These are phyloP conservation scores for Calycina marina DNA, from an alignment of 2,329 filamentous ascomycete genomes.

Conservation along the genomic window DNA sequence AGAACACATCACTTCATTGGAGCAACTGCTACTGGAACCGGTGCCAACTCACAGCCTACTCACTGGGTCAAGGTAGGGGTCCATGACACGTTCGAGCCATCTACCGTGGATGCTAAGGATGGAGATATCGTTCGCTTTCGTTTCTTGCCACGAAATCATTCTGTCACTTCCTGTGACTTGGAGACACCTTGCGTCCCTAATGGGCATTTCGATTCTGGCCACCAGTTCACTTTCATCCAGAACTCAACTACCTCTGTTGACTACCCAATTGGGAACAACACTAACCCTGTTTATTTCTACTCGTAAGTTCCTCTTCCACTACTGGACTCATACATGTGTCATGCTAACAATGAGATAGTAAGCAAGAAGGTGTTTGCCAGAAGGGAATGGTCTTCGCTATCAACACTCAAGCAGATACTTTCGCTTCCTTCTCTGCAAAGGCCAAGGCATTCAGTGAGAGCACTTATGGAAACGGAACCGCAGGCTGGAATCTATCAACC, in stretches of 20 bases:
- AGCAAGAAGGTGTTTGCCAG: conserved; percentile 5
- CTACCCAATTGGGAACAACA: conserved; percentile 5
- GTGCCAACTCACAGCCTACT: conserved; percentile 1
- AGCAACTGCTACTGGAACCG: conserved; percentile 1
- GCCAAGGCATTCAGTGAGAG: conserved; percentile 1
- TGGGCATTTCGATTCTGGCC: conserved; percentile 6
- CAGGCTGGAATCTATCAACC: conserved; percentile 1
- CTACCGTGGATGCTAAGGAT: conserved; percentile 3
- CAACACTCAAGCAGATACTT: conserved; percentile 4
- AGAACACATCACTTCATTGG: not conserved
- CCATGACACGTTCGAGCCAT: conserved; percentile 5
- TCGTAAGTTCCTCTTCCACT: conserved; percentile 1
- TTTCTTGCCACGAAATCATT: conserved; percentile 6
- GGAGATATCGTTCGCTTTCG: conserved; percentile 7
- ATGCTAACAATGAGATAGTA: conserved; percentile 2
- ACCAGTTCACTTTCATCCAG: conserved; percentile 2
- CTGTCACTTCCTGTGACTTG: conserved; percentile 4
- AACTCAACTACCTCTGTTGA: conserved; percentile 5
- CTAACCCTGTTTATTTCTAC: conserved; percentile 3
- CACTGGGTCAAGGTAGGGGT: conserved; percentile 5
- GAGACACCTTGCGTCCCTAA: conserved; percentile 4
- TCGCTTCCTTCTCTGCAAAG: conserved; percentile 1
- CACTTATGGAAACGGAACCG: not conserved
- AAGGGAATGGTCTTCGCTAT: conserved; percentile 9
- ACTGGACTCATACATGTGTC: not conserved